These are phyloP conservation scores for Stellera chamaejasme DNA, from an alignment of 345 rosid species.

Conservation along the genomic window DNA sequence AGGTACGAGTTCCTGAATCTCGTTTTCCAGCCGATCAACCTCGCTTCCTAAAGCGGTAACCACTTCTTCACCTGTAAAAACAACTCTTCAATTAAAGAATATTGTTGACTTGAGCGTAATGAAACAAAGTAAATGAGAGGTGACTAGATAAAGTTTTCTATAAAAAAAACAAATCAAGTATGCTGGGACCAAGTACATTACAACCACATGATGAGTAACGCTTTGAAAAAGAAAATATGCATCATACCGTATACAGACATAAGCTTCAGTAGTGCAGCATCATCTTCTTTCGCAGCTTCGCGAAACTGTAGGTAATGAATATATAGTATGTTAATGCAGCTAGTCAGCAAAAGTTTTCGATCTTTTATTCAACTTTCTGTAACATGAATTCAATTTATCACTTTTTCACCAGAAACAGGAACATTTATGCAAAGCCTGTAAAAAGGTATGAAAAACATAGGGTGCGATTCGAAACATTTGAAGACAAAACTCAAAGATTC, in stretches of 20 bases:
- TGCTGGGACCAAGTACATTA: not conserved
- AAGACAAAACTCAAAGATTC: not conserved
- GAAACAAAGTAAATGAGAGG: too few species aligned
- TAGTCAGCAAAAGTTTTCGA: too few species aligned
- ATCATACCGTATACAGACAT: slow-evolving; percentile 83
- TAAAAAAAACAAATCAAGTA: too few species aligned
- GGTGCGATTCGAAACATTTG: not conserved
- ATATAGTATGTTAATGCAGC: slow-evolving; percentile 5
- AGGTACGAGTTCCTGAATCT: slow-evolving; percentile 92
- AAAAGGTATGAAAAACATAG: not conserved
- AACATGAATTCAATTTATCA: not conserved
- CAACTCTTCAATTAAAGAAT: not conserved
- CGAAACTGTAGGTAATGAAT: slow-evolving; percentile 47
- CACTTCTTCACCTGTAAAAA: slow-evolving; percentile 80
- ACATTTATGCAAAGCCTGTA: not conserved
- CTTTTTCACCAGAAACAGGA: too few species aligned
- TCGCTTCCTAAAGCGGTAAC: slow-evolving; percentile 96
- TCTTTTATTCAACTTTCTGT: too few species aligned
- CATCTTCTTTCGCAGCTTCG: slow-evolving; percentile 58
- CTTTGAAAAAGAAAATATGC: not conserved
- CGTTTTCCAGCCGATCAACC: slow-evolving; percentile 93
- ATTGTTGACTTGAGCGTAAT: too few species aligned
- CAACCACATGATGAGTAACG: slow-evolving; percentile 4
- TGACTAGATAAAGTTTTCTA: too few species aligned
- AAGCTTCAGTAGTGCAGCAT: slow-evolving; percentile 53